A percentile compares a stretch with the other conserved stretches of the same genome.
These are phyloP conservation scores for Psilocybe cubensis DNA, from an alignment of 768 basidiomycete species.

Conservation along the genomic window DNA sequence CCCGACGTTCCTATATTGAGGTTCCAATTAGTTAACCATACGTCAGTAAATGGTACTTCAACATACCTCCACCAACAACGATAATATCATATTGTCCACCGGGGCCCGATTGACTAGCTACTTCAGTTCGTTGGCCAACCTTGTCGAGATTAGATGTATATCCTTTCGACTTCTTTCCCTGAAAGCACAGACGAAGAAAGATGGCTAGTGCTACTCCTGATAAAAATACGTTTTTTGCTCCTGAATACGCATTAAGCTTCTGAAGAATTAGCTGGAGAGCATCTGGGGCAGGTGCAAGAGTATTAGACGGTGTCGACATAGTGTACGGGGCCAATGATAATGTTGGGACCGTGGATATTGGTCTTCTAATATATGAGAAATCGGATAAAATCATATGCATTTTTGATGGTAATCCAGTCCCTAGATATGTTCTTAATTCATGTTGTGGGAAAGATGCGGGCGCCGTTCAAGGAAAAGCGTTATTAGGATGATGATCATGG, in stretches of 20 bases:
- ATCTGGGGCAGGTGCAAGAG: background rate
- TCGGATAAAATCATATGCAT: constrained; percentile 8
- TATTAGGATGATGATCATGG: background rate
- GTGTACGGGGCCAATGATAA: background rate
- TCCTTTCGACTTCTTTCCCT: constrained; percentile 10
- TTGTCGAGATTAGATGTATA: constrained; percentile 29
- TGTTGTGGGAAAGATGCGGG: background rate
- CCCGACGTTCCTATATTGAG: constrained; percentile 53
- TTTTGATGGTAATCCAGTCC: background rate
- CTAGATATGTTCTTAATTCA: background rate
- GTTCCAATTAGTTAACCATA: background rate
- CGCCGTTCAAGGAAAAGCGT: too few relatives aligned
- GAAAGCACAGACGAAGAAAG: constrained; percentile 23
- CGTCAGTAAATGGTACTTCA: background rate
- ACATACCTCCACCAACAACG: constrained; percentile 55
- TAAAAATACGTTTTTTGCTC: constrained; percentile 6
- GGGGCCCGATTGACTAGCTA: constrained; percentile 1
- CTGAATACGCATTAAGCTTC: background rate
- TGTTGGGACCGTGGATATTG: background rate
- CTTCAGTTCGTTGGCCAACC: constrained; percentile 22
- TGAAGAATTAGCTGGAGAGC: constrained; percentile 3
- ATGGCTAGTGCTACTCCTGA: constrained; percentile 26
- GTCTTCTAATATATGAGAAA: background rate
- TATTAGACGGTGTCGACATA: background rate
- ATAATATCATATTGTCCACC: constrained; percentile 51